These are phyloP conservation scores for Cadophora luteo-olivacea DNA, from an alignment of 2,329 filamentous ascomycete species.

Conservation along the genomic window DNA sequence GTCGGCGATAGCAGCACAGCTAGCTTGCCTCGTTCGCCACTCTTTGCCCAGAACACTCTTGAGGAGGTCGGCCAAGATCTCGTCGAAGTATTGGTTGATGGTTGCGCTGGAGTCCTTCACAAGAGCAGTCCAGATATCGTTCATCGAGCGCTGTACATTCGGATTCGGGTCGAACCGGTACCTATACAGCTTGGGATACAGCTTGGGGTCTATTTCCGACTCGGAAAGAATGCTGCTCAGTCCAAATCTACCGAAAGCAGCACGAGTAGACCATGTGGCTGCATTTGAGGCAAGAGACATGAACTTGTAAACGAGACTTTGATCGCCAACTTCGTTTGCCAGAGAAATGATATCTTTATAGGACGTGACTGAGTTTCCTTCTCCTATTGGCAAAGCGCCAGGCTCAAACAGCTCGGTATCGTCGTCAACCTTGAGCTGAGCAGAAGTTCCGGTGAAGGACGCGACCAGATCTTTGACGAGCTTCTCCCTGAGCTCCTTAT, in stretches of 20 bases:
- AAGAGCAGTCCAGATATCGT: conserved; percentile 96
- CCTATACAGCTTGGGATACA: conserved; percentile 93
- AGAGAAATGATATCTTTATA: conserved; percentile 97
- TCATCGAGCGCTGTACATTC: conserved; percentile 94
- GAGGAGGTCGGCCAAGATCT: conserved; percentile 86
- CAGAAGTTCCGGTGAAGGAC: conserved; percentile 81
- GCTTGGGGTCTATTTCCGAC: conserved; percentile 85
- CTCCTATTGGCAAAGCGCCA: conserved; percentile 86
- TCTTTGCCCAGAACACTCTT: conserved; percentile 87
- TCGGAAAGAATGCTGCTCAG: conserved; percentile 91
- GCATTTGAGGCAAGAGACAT: conserved; percentile 98
- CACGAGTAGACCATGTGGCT: conserved; percentile 95
- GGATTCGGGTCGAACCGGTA: conserved; percentile 95
- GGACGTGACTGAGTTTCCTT: conserved; percentile 87
- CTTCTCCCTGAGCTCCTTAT: conserved; percentile 78
- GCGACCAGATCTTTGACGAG: conserved; percentile 87
- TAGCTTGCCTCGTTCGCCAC: conserved; percentile 92
- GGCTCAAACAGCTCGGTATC: conserved; percentile 95
- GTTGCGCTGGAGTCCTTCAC: conserved; percentile 84
- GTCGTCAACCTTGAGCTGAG: conserved; percentile 81
- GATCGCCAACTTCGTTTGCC: conserved; percentile 95
- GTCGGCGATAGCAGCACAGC: conserved; percentile 88
- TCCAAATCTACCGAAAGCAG: conserved; percentile 93
- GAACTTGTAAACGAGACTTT: conserved; percentile 95
- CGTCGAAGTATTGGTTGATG: conserved; percentile 82